Base-by-base conservation (phyloP, 2,329 filamentous ascomycete genomes). In the Dactylella cylindrospora region DNA sequence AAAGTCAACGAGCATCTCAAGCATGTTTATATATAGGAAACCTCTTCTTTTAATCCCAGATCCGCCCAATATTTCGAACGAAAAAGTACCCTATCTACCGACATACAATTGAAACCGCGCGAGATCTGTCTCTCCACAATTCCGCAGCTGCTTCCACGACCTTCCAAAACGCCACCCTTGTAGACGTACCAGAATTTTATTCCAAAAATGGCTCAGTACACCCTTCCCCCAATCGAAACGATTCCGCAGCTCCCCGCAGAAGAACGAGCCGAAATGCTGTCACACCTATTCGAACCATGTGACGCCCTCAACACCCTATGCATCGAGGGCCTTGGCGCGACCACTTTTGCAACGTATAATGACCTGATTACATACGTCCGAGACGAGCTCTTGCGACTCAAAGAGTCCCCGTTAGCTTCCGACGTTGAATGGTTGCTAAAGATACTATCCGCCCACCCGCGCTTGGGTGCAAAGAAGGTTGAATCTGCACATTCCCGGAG, bases 361-460 rank as follows among this genome's bases (percentile, higher is more conserved):
- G 64, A 62, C 32, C 55, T 69, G 15, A 64, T 67, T 44, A 61
- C 66, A 22, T 57, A 61, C 38, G 66, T 68, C 43, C 60, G 55
- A 20, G 54, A 65, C 26, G 59, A 66, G 36, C 44, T 69, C 28
- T 32, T 66, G 8, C 51, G 45, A 26, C 59, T 68, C 19, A 66
- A 67, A 36, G 65, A 61, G 15, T 67, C 66, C 45, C 43, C 62
- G n/a, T 67, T 66, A 26, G 41, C 65, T 17, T 60, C 51, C 26
- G 67, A 67, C 26, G 64, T 60, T 2, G 55, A 64, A 20, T 61
- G 50, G 67, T 36, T 69, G 28, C 47, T 69, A 19, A 65, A 67
- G 38, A 68, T 69, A 36, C 65, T 69, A 39, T 66, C 60, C 31
- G 67, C 67, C 52, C 68, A 70, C 45, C 68, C 68, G 44, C 57